Evolutionary conservation across 1,284 basidiomycete species (phyloP).

Genomic region (Vanrija sp.): DNA sequence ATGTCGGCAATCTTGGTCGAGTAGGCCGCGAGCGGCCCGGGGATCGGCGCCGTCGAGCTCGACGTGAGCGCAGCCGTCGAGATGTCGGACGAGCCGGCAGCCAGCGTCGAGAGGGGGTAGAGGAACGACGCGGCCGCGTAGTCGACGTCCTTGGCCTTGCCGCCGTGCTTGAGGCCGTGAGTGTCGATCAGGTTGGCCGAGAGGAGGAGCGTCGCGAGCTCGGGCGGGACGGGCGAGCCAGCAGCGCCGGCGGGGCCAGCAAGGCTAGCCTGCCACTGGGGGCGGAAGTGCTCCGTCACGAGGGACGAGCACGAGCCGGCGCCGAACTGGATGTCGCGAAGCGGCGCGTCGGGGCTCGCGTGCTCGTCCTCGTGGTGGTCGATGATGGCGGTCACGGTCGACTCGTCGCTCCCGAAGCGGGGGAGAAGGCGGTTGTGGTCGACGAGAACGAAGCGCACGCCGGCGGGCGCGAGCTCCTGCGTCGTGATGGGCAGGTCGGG

Average conservation of each 20-base stretch:
- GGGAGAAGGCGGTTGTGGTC: conserved; percentile 79
- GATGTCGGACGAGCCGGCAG: background rate
- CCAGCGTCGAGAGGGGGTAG: conserved; percentile 37
- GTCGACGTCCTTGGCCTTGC: conserved; percentile 68
- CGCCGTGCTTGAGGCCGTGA: conserved; percentile 63
- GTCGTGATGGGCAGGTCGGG: conserved; percentile 41
- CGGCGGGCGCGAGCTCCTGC: conserved; percentile 51
- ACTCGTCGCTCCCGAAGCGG: conserved; percentile 50
- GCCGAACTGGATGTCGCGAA: conserved; percentile 59
- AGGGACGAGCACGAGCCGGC: conserved; percentile 78
- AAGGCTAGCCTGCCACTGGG: conserved; percentile 34
- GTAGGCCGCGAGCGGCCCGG: conserved; percentile 47
- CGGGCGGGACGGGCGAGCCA: conserved; percentile 44
- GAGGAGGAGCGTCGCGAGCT: conserved; percentile 73
- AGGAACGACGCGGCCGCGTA: conserved; percentile 61
- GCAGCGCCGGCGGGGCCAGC: conserved; percentile 19
- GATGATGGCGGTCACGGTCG: conserved; percentile 67
- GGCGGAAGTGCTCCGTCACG: conserved; percentile 58
- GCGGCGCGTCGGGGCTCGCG: conserved; percentile 59
- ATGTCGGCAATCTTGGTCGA: conserved; percentile 55
- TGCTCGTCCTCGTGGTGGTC: conserved; percentile 91
- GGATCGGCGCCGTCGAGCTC: conserved; percentile 10
- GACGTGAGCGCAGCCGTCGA: background rate
- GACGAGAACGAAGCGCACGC: conserved; percentile 70
- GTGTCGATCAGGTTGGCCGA: conserved; percentile 80